Conservation (phyloP, 768 basidiomycete species). For the Trametes elegans region DNA sequence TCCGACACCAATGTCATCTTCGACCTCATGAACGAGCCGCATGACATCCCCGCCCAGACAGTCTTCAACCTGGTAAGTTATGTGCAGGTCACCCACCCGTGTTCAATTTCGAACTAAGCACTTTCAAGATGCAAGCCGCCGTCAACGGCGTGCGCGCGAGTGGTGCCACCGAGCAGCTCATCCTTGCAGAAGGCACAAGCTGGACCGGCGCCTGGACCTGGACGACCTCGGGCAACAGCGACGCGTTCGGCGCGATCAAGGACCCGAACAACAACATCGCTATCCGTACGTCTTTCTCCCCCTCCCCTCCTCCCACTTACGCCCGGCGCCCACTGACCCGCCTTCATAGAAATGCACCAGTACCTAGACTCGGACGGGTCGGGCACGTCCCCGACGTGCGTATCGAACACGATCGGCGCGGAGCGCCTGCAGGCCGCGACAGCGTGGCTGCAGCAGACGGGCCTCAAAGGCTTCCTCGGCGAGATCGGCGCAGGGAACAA, state of each 20-base stretch:
- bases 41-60: slow-evolving; percentile 51
- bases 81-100: slow-evolving; percentile 3
- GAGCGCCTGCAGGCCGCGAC: slow-evolving; percentile 57
- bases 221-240: slow-evolving; percentile 55
- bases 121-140: slow-evolving; percentile 53
- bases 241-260: slow-evolving; percentile 47
- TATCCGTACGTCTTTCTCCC: slow-evolving; percentile 38
- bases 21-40: slow-evolving; percentile 67
- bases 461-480: slow-evolving; percentile 62
- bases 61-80: slow-evolving; percentile 48
- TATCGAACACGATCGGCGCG: slow-evolving; percentile 57
- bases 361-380: slow-evolving; percentile 68
- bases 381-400: slow-evolving; percentile 52
- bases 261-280: slow-evolving; percentile 64
- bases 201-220: slow-evolving; percentile 65
- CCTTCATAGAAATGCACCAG: slow-evolving; percentile 59
- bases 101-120: not conserved
- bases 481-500: slow-evolving; percentile 54
- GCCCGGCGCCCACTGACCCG: not conserved
- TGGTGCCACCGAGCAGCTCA: slow-evolving; percentile 51
- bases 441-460: slow-evolving; percentile 54
- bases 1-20: slow-evolving; percentile 54
- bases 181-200: slow-evolving; percentile 40
- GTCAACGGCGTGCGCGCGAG: slow-evolving; percentile 61
- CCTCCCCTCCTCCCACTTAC: not conserved